Evolutionary conservation across 805 yeast genomes (phyloP), one percentile per base, ranked within the genome.

Genomic region (Saccharomycopsis selenospora): DNA sequence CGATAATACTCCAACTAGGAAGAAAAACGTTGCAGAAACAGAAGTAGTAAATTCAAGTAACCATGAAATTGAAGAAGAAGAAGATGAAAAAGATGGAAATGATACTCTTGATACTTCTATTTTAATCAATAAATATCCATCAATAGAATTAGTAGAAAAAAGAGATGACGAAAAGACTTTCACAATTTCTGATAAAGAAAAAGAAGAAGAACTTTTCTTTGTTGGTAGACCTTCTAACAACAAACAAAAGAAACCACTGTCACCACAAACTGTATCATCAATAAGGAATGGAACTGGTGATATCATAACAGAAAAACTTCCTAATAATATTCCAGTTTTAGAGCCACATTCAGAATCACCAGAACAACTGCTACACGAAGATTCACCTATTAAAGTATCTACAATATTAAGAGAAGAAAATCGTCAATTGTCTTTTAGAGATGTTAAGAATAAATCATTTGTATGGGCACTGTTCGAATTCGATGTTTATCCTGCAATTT

Each of bases 401-500:
- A 17, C 6, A 2, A 27, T 42, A 17, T 28, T 50, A 22, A 26
- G 48, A 23, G 24, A 42, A 33, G 54, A 54, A 48, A 14, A 48
- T 38, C 25, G 22, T 4, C n/a, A 20, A 2, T 49, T 68, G 5
- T 52, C 63, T 1, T 57, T 56, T 14, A 48, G 51, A 1, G 69
- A 68, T 47, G 57, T 69, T 4, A 23, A 51, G 1, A 33, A 33
- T 33, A 33, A 33, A 14, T 33, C 59, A 14, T 69, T 76, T 41
- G 80, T 79, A 1, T 80, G 82, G 82, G 78, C 76, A 10, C 67
- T 69, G 13, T 72, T 70, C 53, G 68, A 70, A 48, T 65, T 73
- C 38, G 72, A 70, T 42, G 68, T 68, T 59, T 77, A 73, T 53
- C 76, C 85, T 0, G 86, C 82, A 0, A 56, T 60, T 2, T 57